Base-by-base conservation (phyloP, 495 filamentous ascomycete genomes). In the Apodospora peruviana region DNA sequence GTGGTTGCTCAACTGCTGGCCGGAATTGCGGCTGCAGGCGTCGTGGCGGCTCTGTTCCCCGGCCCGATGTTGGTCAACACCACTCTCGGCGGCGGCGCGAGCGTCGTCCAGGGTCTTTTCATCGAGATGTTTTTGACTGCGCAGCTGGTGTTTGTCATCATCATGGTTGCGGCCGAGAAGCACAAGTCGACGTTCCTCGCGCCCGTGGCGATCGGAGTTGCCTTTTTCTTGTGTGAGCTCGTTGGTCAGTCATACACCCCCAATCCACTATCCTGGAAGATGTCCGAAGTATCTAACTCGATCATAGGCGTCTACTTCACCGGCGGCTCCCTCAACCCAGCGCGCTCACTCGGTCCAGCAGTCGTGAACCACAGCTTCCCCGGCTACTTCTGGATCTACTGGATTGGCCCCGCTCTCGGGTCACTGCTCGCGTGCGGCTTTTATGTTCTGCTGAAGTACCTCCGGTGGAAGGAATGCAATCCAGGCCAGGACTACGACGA, bases 91-190 rank as follows among this genome's bases (percentile, higher is more conserved):
- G 76, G 74, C 2, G 64, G 62, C 18, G 69, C 85, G 0, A 80
- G 74, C 5, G 73, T 80, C 19, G 72, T 71, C 0, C 84, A 87
- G 40, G 84, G 82, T 4, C 79, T 90, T 64, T 79, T 79, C 50
- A 88, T 93, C 48, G 89, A 93, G 66, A 76, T 86, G 70, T 84
- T 95, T 52, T 74, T 91, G 11, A 93, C 88, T 0, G 78, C 84
- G 1, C 78, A 89, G 62, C 68, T 95, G 24, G 80, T 90, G 17
- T 81, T 91, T 47, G 77, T 86, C 5, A 83, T 91, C 25, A 86
- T 91, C 67, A 88, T 94, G 73, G 67, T 93, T 40, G 88, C 88
- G 2, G 83, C 82, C 14, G 87, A 91, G 64, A 93, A 91, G 67
- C 85, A 90, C 63, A 84, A 85, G 56, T 82, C 74, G 4, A 93